A percentile compares a stretch with the other conserved stretches of the same genome.
Conservation (phyloP, 371 early-diverging fungal genomes). For the Saksenaea vasiformis region DNA sequence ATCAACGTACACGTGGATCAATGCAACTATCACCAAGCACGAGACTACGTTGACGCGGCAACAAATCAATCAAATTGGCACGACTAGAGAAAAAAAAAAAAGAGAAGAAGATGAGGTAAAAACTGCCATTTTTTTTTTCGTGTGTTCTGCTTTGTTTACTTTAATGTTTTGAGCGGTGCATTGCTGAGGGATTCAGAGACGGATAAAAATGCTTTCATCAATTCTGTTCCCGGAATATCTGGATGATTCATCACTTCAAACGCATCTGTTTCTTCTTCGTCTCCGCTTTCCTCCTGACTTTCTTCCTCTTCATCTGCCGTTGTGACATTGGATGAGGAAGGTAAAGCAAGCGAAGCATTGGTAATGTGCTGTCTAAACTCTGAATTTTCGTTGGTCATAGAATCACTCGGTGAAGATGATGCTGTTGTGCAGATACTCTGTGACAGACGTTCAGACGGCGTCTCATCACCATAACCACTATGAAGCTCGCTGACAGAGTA, state of each 20-base stretch:
- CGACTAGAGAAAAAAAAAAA: too few species aligned
- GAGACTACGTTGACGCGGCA: conserved; percentile 21
- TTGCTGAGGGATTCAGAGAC: conserved; percentile 12
- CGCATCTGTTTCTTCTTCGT: conserved; percentile 1
- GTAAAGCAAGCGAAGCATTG: background rate
- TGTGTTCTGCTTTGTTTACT: too few species aligned
- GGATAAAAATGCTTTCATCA: conserved; percentile 12
- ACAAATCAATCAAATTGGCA: background rate
- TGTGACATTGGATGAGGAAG: background rate
- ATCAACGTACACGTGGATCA: background rate
- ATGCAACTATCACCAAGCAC: background rate
- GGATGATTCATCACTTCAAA: conserved; percentile 1
- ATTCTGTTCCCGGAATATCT: conserved; percentile 13
- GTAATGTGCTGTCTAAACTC: too few species aligned
- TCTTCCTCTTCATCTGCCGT: background rate
- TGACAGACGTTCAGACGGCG: too few species aligned
- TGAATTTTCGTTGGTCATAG: too few species aligned
- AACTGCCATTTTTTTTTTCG: too few species aligned
- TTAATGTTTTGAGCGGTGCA: conserved; percentile 26
- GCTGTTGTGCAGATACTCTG: too few species aligned
- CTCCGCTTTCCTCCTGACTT: conserved; percentile 11
- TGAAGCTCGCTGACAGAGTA: too few species aligned
- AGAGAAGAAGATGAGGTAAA: too few species aligned
- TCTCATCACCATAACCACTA: background rate
- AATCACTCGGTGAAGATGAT: too few species aligned